Evolutionary conservation across 2,329 filamentous ascomycete species (phyloP), one percentile per base, ranked within the genome.

Genomic region (Cladophialophora bantiana): DNA sequence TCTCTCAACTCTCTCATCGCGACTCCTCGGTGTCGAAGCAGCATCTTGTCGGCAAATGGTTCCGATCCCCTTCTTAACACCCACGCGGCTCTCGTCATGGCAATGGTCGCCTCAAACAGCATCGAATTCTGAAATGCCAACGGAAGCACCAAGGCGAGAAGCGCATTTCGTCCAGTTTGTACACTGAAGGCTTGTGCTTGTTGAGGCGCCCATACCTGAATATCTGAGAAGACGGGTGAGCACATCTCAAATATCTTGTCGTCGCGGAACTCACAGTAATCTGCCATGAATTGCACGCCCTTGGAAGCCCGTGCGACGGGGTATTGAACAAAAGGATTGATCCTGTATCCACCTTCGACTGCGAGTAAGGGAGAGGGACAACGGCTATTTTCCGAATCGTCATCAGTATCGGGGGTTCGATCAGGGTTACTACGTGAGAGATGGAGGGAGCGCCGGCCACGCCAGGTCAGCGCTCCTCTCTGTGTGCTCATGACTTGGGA

Each of bases 31-130:
- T 68, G 66, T 38, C 62, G 62, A 42, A 68, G 62, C 45, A 63
- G 13, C 66, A 68, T 68, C 53, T 65, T 68, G 48, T 68, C 62
- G 12, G 35, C 45, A 10, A 64, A 58, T 4, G 66, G 62, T 26
- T 65, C 54, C 6, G 57, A 58, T 5, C 66, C 66, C 50, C 66
- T 40, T 59, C 62, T 62, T 20, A 65, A n/a, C 7, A 68, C 58
- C 66, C 66, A 68, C 18, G 66, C 62, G 9, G 66, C 66, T 62
- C 66, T 62, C 7, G 66, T 57, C 66, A 68, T 62, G 35, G 62
- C 62, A 20, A 68, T 68, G 38, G 66, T 68, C 48, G 66, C 66
- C 40, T 65, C 59, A n/a, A 68, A 68, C 12, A 68, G 58, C 66
- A 68, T 68, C 18, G 55, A 32, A 18, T 53, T 59, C 55, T 65